Evolutionary conservation across 1,284 basidiomycete genomes (phyloP).

Genomic region (Mycena sp.): DNA sequence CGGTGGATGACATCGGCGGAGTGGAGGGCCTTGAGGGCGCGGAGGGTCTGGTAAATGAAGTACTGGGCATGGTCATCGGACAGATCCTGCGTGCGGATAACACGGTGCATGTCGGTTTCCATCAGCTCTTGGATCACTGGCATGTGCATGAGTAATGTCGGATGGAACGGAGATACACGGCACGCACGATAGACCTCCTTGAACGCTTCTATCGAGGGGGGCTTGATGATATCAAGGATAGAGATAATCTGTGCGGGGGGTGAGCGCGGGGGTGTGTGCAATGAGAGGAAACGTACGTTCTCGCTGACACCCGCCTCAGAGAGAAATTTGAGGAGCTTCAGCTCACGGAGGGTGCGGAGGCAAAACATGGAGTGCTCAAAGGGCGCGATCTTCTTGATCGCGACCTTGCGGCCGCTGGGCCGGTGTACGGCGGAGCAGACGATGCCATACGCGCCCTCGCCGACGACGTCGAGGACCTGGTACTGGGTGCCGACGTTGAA

Average conservation of each 20-base stretch:
- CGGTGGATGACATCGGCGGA: slow-evolving; percentile 96
- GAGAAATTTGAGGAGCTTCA: slow-evolving; percentile 91
- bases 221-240: slow-evolving; percentile 94
- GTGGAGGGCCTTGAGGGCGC: slow-evolving; percentile 94
- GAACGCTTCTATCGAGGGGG: slow-evolving; percentile 88
- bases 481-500: slow-evolving; percentile 90
- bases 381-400: slow-evolving; percentile 92
- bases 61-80: slow-evolving; percentile 96
- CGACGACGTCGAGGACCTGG: slow-evolving; percentile 91
- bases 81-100: slow-evolving; percentile 88
- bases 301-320: slow-evolving; percentile 92
- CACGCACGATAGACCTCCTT: slow-evolving; percentile 91
- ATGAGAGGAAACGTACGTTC: slow-evolving; percentile 70
- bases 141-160: slow-evolving; percentile 61
- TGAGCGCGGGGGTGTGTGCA: slow-evolving; percentile 18
- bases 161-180: slow-evolving; percentile 76
- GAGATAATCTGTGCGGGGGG: slow-evolving; percentile 81
- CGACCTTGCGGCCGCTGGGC: slow-evolving; percentile 83
- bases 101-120: slow-evolving; percentile 93
- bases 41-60: slow-evolving; percentile 89
- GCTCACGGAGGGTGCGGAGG: slow-evolving; percentile 84
- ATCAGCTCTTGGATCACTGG: slow-evolving; percentile 66
- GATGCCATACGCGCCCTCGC: slow-evolving; percentile 89
- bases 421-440: slow-evolving; percentile 89
- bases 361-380: slow-evolving; percentile 96